phyloP scores from a whole-genome alignment of 2,329 filamentous ascomycete species.

The Alternaria triticina region DNA sequence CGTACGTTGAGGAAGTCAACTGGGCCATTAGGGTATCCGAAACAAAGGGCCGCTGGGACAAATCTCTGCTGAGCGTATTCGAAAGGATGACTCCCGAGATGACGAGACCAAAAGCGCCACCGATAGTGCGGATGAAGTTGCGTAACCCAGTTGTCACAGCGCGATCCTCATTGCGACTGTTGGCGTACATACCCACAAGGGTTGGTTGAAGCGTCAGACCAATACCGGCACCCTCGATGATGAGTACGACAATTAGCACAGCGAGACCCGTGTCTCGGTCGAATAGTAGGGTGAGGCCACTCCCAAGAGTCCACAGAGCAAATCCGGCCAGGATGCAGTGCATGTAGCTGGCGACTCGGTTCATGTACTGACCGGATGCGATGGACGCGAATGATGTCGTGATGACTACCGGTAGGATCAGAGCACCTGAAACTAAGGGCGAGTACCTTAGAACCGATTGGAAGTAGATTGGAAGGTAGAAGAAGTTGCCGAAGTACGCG shows the following conservation, averaged over 20 bases:
- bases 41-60: slow-evolving; percentile 15
- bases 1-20: slow-evolving; percentile 30
- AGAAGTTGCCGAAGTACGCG: slow-evolving; percentile 65
- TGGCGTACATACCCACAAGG: slow-evolving; percentile 63
- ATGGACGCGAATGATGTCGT: slow-evolving; percentile 23
- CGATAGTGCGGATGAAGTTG: slow-evolving; percentile 67
- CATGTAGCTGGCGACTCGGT: slow-evolving; percentile 25
- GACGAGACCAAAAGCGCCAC: slow-evolving; percentile 65
- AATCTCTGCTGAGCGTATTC: slow-evolving; percentile 20
- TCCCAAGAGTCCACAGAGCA: slow-evolving; percentile 58
- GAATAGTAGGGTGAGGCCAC: slow-evolving; percentile 61
- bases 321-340: slow-evolving; percentile 43
- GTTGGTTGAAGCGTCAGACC: slow-evolving; percentile 61
- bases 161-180: slow-evolving; percentile 58
- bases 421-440: slow-evolving; percentile 59
- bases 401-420: slow-evolving; percentile 51
- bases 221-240: slow-evolving; percentile 54
- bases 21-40: slow-evolving; percentile 16
- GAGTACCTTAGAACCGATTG: slow-evolving; percentile 62
- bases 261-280: slow-evolving; percentile 51
- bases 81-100: slow-evolving; percentile 42
- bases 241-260: slow-evolving; percentile 60
- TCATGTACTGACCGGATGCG: slow-evolving; percentile 27
- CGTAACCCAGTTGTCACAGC: slow-evolving; percentile 67
- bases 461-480: slow-evolving; percentile 68